Evolutionary conservation across 2,329 filamentous ascomycete species (phyloP).

Genomic region (Hortaea sp.): DNA sequence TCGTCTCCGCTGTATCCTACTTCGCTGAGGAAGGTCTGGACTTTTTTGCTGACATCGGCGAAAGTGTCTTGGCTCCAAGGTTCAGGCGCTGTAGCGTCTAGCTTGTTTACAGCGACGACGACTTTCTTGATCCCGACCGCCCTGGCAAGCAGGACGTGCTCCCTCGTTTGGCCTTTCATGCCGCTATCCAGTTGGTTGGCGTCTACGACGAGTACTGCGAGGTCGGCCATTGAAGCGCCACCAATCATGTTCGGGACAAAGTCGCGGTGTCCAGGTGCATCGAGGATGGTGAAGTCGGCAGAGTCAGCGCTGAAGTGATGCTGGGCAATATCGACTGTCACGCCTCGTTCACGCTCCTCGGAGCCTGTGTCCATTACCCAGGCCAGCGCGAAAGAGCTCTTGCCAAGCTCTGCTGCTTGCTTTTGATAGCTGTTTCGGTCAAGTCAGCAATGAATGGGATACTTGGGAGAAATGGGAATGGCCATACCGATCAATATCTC

Average conservation of each 20-base stretch:
- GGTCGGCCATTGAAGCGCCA: conserved; percentile 88
- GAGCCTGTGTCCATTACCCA: conserved; percentile 92
- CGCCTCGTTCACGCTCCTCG: conserved; percentile 79
- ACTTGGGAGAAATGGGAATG: not conserved
- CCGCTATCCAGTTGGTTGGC: conserved; percentile 92
- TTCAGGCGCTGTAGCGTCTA: conserved; percentile 58
- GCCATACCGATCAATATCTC: conserved; percentile 63
- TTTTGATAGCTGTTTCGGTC: conserved; percentile 32
- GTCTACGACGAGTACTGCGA: conserved; percentile 90
- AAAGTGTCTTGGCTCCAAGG: conserved; percentile 73
- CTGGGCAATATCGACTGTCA: conserved; percentile 94
- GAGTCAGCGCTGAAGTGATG: conserved; percentile 86
- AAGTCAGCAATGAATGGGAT: not conserved
- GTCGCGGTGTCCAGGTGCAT: conserved; percentile 87
- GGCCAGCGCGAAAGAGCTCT: conserved; percentile 88
- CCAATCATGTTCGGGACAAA: conserved; percentile 99
- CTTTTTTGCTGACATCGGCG: conserved; percentile 72
- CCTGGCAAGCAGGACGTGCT: conserved; percentile 80
- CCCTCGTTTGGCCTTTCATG: conserved; percentile 83
- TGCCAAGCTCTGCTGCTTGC: conserved; percentile 85
- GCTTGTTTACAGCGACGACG: conserved; percentile 89
- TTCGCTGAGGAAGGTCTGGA: conserved; percentile 69
- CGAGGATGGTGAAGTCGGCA: conserved; percentile 84
- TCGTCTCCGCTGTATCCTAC: conserved; percentile 76
- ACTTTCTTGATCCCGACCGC: conserved; percentile 84